Evolutionary conservation across 306 rosid genomes (phyloP).

Genomic region (Pueraria montana): DNA sequence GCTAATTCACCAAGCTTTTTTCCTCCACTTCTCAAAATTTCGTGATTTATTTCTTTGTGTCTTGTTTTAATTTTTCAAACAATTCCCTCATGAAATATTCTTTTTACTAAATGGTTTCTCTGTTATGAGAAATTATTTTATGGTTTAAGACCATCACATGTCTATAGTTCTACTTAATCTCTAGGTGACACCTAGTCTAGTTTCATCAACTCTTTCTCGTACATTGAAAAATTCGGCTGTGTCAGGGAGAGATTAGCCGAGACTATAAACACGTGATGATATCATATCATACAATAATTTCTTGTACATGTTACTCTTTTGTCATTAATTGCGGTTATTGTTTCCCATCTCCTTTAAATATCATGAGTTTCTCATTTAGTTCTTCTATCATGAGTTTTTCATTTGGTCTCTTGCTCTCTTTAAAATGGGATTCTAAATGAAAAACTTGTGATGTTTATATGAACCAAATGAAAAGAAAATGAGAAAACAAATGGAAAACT

Average conservation of each 20-base stretch:
- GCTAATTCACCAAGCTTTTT: not conserved
- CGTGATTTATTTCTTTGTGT: not conserved
- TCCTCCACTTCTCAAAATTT: not conserved
- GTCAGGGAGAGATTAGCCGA: too few relatives aligned
- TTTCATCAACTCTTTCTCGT: too few relatives aligned
- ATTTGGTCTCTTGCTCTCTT: not conserved
- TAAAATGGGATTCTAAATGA: not conserved
- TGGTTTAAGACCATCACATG: not conserved
- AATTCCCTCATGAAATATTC: not conserved
- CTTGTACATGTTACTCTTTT: not conserved
- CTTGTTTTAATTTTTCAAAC: not conserved
- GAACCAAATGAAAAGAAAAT: not conserved
- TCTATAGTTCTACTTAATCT: too few relatives aligned
- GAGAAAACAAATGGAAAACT: not conserved
- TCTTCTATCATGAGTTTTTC: not conserved
- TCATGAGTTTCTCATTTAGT: too few relatives aligned
- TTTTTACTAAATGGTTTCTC: not conserved
- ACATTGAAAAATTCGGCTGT: too few relatives aligned
- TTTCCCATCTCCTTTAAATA: not conserved
- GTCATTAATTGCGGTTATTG: not conserved
- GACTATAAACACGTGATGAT: too few relatives aligned
- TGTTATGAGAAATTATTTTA: not conserved
- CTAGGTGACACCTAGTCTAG: not conserved
- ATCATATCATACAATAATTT: not conserved
- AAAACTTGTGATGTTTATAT: not conserved